Base-by-base conservation (phyloP, 352 stramenopile genomes). In the Pythium apleroticum region DNA sequence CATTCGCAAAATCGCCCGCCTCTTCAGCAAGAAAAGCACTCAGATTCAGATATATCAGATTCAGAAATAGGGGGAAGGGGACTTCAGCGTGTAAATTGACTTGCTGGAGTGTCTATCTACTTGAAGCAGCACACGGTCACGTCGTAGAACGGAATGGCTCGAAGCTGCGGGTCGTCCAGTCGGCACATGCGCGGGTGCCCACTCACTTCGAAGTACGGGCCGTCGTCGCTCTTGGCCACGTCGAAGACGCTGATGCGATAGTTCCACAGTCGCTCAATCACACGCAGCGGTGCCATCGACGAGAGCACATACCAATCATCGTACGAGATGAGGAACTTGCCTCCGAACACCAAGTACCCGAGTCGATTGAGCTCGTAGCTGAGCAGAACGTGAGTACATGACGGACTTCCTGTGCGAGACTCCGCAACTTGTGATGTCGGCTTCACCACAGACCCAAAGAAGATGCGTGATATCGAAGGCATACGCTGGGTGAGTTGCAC, bases 261-360 rank as follows among this genome's bases (percentile, higher is more conserved):
- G 46, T 67, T 61, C 60, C 60, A 67, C 39, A 61, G 41, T 52
- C 52, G 55, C 28, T 67, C 43, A 12, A 67, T n/a, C 11, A 46
- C 24, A 12, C 53, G 60, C 50, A 67, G 30, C 45, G 60, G 60
- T 4, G 52, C 53, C n/a, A 67, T 35, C 4, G 50, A 67, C 20
- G 60, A 35, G 22, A n/a, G n/a, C n/a, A n/a, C n/a, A n/a, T n/a
- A n/a, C n/a, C n/a, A n/a, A n/a, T n/a, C n/a, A n/a, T n/a, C n/a
- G n/a, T n/a, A n/a, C 27, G 39, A 48, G 24, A 67, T 25, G 9
- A 67, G 9, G 37, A 52, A 67, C 30, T 25, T 17, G 19, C 31
- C 50, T 31, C 60, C 60, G 19, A 61, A 67, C 5, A 67, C 53
- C 6, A 67, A 11, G 25, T 67, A 67, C 1, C 53, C 45, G 14